A percentile compares a stretch with the other conserved stretches of the same genome.
Conservation (phyloP, 768 basidiomycete genomes). For the Panus rudis region DNA sequence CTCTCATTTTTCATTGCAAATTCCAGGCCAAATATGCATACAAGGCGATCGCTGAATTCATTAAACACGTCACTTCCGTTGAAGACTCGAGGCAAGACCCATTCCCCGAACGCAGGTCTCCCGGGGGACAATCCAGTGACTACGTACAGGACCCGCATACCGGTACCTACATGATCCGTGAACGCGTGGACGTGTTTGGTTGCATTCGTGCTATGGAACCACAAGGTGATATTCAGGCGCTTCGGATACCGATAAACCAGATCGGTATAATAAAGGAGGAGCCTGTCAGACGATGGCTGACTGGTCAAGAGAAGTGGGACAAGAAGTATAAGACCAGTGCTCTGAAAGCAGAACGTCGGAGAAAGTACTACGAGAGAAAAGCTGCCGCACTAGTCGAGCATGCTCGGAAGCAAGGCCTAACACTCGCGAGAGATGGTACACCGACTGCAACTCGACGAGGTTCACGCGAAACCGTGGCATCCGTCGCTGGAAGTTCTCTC, state of each 20-base stretch:
- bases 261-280: slow-evolving; percentile 72
- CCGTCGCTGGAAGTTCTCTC: slow-evolving; percentile 7
- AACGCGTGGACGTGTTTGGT: slow-evolving; percentile 63
- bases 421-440: slow-evolving; percentile 16
- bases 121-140: too few relatives aligned
- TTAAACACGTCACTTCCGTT: slow-evolving; percentile 42
- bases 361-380: slow-evolving; percentile 38
- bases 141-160: too few relatives aligned
- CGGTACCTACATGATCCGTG: slow-evolving; percentile 51
- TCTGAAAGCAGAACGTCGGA: slow-evolving; percentile 34
- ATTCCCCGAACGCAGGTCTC: slow-evolving; percentile 48
- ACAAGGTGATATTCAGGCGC: slow-evolving; percentile 41
- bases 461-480: slow-evolving; percentile 6
- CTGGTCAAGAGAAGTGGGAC: slow-evolving; percentile 59
- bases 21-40: slow-evolving; percentile 53
- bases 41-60: slow-evolving; percentile 49
- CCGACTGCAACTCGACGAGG: slow-evolving; percentile 2
- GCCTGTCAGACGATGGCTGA: slow-evolving; percentile 59
- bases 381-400: slow-evolving; percentile 36
- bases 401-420: slow-evolving; percentile 41
- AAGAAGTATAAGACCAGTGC: slow-evolving; percentile 37
- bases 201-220: slow-evolving; percentile 58
- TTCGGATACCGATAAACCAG: slow-evolving; percentile 45
- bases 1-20: background rate
- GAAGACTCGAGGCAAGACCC: slow-evolving; percentile 35